phyloP scores from a whole-genome alignment of 75 land plant species.

The Selaginella tamariscina region DNA sequence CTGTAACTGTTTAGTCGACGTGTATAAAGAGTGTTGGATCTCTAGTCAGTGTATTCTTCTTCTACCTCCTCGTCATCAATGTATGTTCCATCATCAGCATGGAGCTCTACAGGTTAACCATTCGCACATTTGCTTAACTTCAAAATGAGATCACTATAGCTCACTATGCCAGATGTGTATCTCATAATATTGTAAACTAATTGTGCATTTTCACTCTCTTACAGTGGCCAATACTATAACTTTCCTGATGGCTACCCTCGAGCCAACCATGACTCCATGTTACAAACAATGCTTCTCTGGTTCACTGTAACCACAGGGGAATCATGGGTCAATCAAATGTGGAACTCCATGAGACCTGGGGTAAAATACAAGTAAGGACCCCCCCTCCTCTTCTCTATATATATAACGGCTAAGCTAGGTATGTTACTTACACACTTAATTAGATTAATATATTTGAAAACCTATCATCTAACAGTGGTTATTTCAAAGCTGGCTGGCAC shows the following conservation, averaged over 20 bases:
- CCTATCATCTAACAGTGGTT: not conserved
- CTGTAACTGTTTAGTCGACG: slow-evolving; percentile 14
- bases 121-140: no score
- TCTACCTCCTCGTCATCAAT: slow-evolving; percentile 17
- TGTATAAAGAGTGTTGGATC: slow-evolving; percentile 22
- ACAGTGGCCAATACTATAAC: slow-evolving; percentile 19
- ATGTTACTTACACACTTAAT: not conserved
- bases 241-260: slow-evolving; percentile 26
- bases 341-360: slow-evolving; percentile 26
- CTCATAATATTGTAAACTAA: no score
- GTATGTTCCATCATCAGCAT: slow-evolving; percentile 29
- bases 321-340: slow-evolving; percentile 29
- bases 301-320: slow-evolving; percentile 30
- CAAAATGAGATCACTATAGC: no score
- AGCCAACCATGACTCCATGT: slow-evolving; percentile 23
- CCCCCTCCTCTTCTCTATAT: no score
- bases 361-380: slow-evolving; percentile 23
- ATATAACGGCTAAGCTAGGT: no score
- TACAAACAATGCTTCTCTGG: slow-evolving; percentile 20
- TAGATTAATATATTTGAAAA: not conserved
- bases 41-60: slow-evolving; percentile 23
- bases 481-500: slow-evolving; percentile 11
- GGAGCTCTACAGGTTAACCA: no score
- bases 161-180: no score
- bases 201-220: no score